phyloP scores from a whole-genome alignment of 1,284 basidiomycete genomes.

The Naganishia sp. region DNA sequence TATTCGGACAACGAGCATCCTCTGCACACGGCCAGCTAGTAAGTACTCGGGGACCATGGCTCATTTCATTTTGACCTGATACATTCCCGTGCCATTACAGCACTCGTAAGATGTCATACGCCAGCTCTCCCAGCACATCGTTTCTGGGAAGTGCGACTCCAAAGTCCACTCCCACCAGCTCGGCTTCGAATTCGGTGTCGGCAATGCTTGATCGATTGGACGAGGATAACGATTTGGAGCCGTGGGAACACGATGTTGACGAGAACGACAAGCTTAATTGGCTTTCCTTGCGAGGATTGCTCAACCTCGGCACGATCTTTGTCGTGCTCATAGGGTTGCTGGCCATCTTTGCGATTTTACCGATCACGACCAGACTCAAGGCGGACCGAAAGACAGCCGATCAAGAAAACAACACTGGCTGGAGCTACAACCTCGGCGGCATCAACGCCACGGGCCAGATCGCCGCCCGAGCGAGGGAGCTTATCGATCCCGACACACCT shows the following conservation, averaged over 20 bases:
- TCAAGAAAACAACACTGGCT: slow-evolving; percentile 41
- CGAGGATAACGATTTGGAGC: slow-evolving; percentile 24
- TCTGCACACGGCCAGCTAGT: too few species aligned
- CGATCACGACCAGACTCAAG: slow-evolving; percentile 51
- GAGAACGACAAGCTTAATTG: slow-evolving; percentile 9
- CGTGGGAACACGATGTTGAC: slow-evolving; percentile 23
- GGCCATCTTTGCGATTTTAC: slow-evolving; percentile 64
- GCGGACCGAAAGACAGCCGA: slow-evolving; percentile 39
- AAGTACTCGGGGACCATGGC: background rate
- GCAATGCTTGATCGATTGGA: slow-evolving; percentile 17
- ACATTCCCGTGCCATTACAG: background rate
- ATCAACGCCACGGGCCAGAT: slow-evolving; percentile 63
- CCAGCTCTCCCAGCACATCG: slow-evolving; percentile 1
- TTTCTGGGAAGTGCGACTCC: slow-evolving; percentile 18
- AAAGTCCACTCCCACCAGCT: background rate
- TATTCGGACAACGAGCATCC: background rate
- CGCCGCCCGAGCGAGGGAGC: slow-evolving; percentile 51
- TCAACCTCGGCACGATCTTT: slow-evolving; percentile 74
- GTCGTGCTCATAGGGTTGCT: slow-evolving; percentile 65
- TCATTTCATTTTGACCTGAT: too few species aligned
- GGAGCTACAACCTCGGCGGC: slow-evolving; percentile 60
- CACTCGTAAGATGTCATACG: slow-evolving; percentile 11
- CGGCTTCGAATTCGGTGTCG: slow-evolving; percentile 1
- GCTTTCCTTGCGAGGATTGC: slow-evolving; percentile 63
- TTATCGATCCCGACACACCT: slow-evolving; percentile 75